Conservation (phyloP, 2,329 filamentous ascomycete species). For the Diaporthe longicolla region DNA sequence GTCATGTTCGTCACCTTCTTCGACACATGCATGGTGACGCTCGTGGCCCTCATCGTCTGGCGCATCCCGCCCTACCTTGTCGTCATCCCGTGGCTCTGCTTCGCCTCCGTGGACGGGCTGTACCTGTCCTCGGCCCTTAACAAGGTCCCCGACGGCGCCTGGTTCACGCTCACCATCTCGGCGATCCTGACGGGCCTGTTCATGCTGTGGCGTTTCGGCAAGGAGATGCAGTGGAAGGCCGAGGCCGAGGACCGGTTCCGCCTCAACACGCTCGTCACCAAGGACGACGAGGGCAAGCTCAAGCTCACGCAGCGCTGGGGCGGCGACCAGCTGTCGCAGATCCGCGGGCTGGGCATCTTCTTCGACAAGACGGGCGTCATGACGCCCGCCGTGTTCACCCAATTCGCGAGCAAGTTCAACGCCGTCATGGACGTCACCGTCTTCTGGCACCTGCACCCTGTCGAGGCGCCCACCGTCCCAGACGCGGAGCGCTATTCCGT, state of each 20-base stretch:
- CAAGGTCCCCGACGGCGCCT: constrained; percentile 81
- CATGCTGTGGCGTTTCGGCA: constrained; percentile 83
- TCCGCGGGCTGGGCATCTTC: constrained; percentile 76
- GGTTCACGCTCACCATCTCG: constrained; percentile 79
- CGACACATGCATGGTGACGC: constrained; percentile 78
- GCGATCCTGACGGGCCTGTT: constrained; percentile 73
- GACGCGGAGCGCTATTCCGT: constrained; percentile 62
- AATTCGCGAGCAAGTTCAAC: constrained; percentile 79
- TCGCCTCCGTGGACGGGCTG: constrained; percentile 74
- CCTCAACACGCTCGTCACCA: constrained; percentile 55
- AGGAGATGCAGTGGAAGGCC: constrained; percentile 80
- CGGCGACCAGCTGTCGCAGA: constrained; percentile 58
- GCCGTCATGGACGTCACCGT: constrained; percentile 75
- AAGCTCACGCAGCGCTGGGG: constrained; percentile 57
- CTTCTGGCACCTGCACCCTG: constrained; percentile 78
- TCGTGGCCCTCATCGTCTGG: constrained; percentile 81
- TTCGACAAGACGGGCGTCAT: constrained; percentile 81
- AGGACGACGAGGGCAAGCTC: constrained; percentile 47
- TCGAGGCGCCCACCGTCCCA: constrained; percentile 70
- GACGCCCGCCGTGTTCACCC: constrained; percentile 76
- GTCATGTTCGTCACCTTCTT: constrained; percentile 85
- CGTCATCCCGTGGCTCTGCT: constrained; percentile 70
- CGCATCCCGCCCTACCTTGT: constrained; percentile 71
- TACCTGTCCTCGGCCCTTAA: constrained; percentile 77
- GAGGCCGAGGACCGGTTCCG: constrained; percentile 73